Base-by-base conservation (phyloP, 371 early-diverging fungal genomes). In the Rozella allomycis region DNA sequence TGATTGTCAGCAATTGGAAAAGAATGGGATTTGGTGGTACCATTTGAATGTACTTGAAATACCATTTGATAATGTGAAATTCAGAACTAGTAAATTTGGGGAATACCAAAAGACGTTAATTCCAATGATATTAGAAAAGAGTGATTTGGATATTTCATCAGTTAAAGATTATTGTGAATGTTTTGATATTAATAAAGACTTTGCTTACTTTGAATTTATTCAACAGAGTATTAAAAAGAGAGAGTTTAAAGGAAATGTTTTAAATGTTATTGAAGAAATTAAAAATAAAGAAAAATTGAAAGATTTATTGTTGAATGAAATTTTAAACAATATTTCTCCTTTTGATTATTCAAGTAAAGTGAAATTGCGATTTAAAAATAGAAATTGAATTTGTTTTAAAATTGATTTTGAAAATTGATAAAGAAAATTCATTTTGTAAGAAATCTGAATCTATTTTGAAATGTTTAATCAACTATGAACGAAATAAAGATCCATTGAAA, bases 11-110 rank as follows among this genome's bases (percentile, higher is more conserved):
- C 40, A 46, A 11, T 25, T 55, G 3, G 45, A 46, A 14, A 39
- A 30, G 12, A 46, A 63, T 29, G 51, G 57, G n/a, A 25, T 39
- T 23, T 63, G 64, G 64, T 60, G 47, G 46, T 47, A 55, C 17
- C 57, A 63, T 31, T 37, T 62, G 4, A 21, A 41, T 31, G 32
- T 54, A 4, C 33, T 61, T 43, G 59, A 49, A 7, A 55, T 61
- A 17, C 45, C 40, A 5, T 56, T 58, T 31, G 53, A 55, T 21
- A 43, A 58, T 13, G 36, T 30, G 5, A n/a, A 14, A 13, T 61
- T 49, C 30, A 31, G 38, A 20, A 33, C 22, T 10, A 25, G 39
- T 16, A 30, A 20, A n/a, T 34, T 38, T 22, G 35, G 35, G 10
- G 50, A 42, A 10, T 55, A 59, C 32, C 60, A 60, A 32, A 35